phyloP scores from a whole-genome alignment of 2,329 filamentous ascomycete species.

The Talaromyces sp. region DNA sequence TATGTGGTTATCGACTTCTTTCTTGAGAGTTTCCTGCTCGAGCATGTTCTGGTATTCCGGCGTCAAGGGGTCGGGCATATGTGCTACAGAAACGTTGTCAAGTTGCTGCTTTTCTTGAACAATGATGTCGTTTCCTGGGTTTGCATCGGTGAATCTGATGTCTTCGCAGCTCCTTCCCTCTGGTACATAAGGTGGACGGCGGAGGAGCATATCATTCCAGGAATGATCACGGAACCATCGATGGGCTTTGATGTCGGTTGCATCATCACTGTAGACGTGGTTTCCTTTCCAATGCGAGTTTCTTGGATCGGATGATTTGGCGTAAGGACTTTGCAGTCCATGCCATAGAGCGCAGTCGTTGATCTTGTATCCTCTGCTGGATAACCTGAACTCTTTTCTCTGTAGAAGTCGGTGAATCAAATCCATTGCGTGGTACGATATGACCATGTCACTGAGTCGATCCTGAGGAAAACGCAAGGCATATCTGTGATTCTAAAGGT shows the following conservation, averaged over 20 bases:
- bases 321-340: conserved; percentile 30
- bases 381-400: conserved; percentile 73
- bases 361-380: conserved; percentile 69
- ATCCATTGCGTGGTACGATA: conserved; percentile 72
- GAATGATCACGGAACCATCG: conserved; percentile 77
- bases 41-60: background rate
- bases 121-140: conserved; percentile 47
- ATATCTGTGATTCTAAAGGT: conserved; percentile 64
- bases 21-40: conserved; percentile 8
- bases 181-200: conserved; percentile 76
- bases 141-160: conserved; percentile 83
- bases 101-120: background rate
- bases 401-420: conserved; percentile 71
- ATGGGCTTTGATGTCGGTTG: conserved; percentile 84
- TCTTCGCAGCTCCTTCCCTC: conserved; percentile 66
- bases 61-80: background rate
- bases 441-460: conserved; percentile 52
- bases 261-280: conserved; percentile 80
- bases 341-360: conserved; percentile 52
- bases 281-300: conserved; percentile 49
- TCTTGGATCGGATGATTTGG: conserved; percentile 26
- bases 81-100: background rate
- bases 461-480: conserved; percentile 69
- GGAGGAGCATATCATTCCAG: conserved; percentile 72
- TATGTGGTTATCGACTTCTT: conserved; percentile 35